phyloP scores from a whole-genome alignment of 2,329 filamentous ascomycete species.

The Trichoderma sp. region DNA sequence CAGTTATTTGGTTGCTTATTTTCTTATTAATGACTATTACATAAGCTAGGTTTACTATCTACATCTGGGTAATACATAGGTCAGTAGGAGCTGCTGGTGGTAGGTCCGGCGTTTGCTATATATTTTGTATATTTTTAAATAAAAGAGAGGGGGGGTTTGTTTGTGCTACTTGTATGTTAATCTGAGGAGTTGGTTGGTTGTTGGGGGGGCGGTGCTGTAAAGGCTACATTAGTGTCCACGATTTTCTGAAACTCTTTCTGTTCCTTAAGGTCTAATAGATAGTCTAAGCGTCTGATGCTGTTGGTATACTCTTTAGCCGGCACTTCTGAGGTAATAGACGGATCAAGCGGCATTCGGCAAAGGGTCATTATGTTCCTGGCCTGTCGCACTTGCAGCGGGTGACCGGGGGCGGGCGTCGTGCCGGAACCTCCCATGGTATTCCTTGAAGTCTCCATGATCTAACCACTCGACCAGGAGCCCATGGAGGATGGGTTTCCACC shows the following conservation, averaged over 20 bases:
- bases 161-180: not conserved
- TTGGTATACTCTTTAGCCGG: not conserved
- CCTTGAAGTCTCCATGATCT: not conserved
- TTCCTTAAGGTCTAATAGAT: not conserved
- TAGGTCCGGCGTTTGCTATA: not conserved
- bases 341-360: not conserved
- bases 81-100: not conserved
- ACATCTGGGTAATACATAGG: not conserved
- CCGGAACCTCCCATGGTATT: not conserved
- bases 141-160: not conserved
- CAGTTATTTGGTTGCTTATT: not conserved
- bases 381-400: not conserved
- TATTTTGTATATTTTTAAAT: not conserved
- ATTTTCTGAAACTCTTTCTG: not conserved
- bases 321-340: not conserved
- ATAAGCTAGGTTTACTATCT: not conserved
- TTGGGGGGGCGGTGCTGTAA: not conserved
- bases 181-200: not conserved
- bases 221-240: not conserved
- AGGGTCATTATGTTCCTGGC: not conserved
- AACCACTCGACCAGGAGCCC: not conserved
- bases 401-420: not conserved
- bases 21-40: not conserved
- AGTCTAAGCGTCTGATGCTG: not conserved
- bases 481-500: not conserved